Evolutionary conservation across 2,329 filamentous ascomycete species (phyloP).

Genomic region (Arthrinium puccinioides): DNA sequence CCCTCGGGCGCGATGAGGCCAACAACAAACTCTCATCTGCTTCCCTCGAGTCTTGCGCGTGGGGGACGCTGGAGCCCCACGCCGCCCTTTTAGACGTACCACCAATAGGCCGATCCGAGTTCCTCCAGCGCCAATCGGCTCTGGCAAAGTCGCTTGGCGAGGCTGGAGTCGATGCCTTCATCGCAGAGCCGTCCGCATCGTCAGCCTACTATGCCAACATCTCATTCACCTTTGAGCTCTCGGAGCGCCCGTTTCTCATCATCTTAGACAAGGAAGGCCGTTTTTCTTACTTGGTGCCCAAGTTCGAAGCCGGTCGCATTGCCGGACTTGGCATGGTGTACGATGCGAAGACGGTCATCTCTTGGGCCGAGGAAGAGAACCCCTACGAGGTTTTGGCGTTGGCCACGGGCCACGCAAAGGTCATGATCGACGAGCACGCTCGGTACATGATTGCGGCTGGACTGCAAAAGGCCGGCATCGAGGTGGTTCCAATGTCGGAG

Average conservation of each 20-base stretch:
- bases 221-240: conserved; percentile 14
- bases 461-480: conserved; percentile 16
- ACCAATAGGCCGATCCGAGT: conserved; percentile 17
- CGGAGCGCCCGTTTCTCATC: conserved; percentile 20
- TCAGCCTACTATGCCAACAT: conserved; percentile 17
- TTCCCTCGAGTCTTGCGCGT: conserved; percentile 16
- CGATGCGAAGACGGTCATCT: conserved; percentile 14
- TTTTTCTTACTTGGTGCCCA: conserved; percentile 21
- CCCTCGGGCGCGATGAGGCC: too few relatives aligned
- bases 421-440: conserved; percentile 22
- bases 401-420: conserved; percentile 11
- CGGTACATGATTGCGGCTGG: conserved; percentile 22
- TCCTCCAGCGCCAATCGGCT: conserved; percentile 14
- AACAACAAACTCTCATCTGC: conserved; percentile 1
- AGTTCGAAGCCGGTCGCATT: conserved; percentile 20
- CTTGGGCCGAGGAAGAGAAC: conserved; percentile 18
- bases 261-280: conserved; percentile 14
- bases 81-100: conserved; percentile 15
- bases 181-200: conserved; percentile 20
- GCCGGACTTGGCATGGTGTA: conserved; percentile 21
- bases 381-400: conserved; percentile 17
- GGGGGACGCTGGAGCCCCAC: conserved; percentile 15
- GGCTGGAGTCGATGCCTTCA: conserved; percentile 19
- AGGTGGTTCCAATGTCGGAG: conserved; percentile 20
- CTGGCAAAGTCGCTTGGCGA: conserved; percentile 14